A percentile compares a stretch with the other conserved stretches of the same genome.
Evolutionary conservation across 495 filamentous ascomycete species (phyloP).

Genomic region (Bryoglossum gracile): DNA sequence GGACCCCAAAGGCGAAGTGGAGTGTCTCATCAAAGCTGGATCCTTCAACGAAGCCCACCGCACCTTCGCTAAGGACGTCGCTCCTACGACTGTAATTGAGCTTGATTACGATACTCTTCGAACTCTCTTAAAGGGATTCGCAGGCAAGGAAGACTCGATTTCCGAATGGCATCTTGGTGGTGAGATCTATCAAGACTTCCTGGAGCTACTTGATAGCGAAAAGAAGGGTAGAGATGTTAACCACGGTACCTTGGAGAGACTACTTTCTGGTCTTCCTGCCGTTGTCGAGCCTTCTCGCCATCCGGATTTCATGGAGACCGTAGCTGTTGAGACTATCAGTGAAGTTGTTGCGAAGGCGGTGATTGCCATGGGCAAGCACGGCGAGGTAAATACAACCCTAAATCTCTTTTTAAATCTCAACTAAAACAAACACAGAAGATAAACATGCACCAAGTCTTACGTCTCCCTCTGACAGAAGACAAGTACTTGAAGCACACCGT

Average conservation of each 20-base stretch:
- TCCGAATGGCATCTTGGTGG: conserved; percentile 68
- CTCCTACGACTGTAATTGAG: conserved; percentile 69
- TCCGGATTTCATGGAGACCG: conserved; percentile 65
- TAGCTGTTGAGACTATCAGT: conserved; percentile 64
- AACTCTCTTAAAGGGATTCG: conserved; percentile 60
- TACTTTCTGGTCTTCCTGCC: conserved; percentile 56
- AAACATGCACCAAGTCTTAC: conserved; percentile 44
- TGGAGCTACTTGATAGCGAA: conserved; percentile 42
- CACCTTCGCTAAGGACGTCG: conserved; percentile 70
- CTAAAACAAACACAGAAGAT: conserved; percentile 23
- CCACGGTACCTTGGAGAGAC: conserved; percentile 42
- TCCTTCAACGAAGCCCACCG: conserved; percentile 75
- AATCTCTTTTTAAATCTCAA: background rate
- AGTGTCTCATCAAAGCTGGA: conserved; percentile 66
- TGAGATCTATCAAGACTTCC: conserved; percentile 74
- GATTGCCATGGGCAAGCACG: conserved; percentile 44
- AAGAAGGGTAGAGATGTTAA: conserved; percentile 25
- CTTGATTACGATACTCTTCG: conserved; percentile 60
- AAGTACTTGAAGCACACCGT: conserved; percentile 57
- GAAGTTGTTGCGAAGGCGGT: conserved; percentile 55
- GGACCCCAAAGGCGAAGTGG: conserved; percentile 58
- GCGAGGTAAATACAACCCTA: conserved; percentile 42
- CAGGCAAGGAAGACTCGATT: conserved; percentile 37
- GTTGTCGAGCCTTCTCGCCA: conserved; percentile 50
- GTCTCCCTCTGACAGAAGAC: conserved; percentile 67